Evolutionary conservation across 2,329 filamentous ascomycete species (phyloP), one percentile per base, ranked within the genome.

Genomic region (Fusarium vanettenii): DNA sequence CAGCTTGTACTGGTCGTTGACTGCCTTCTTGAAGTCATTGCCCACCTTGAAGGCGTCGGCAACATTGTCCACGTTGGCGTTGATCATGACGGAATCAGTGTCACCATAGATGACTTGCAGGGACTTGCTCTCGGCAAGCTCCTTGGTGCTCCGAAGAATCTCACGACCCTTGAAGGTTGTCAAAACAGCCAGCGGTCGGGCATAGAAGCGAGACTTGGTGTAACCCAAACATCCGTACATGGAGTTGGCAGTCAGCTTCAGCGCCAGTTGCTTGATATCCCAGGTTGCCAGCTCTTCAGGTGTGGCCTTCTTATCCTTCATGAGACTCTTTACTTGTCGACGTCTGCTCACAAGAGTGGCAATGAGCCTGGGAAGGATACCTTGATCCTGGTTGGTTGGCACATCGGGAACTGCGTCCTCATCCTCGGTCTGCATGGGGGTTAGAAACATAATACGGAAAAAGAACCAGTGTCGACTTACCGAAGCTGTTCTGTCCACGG

Each of bases 21-120:
- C 97, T 27, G 94, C 91, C 78, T 92, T 93, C 85, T 98, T 98
- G 88, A 99, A 98, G 73, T 98, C 95, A 52, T 95, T 92, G 67
- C 97, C 97, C 61, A 99, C 93, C 80, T 94, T 95, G 78, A 98
- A 86, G 2, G 97, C 97, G 79, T 97, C 95, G 35, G 94, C 91
- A 33, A 98, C 93, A 76, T 94, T 97, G 84, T 98, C 94, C 65
- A 97, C 95, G 80, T 98, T 98, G 73, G 97, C 97, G 81, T 99
- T 99, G 87, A 99, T 98, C 97, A 99, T 99, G 85, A 99, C 97
- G 10, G 97, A 99, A 84, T 99, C 97, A 14, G 97, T 99, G 84
- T 99, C 97, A 86, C 97, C 97, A 79, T 99, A 99, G 73, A 99
- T 98, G 82, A 99, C 97, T 80, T 97, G 94, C 33, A 99, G 89